These are phyloP conservation scores for Ceratobasidium sp. DNA, from an alignment of 1,284 basidiomycete genomes.

Conservation along the genomic window DNA sequence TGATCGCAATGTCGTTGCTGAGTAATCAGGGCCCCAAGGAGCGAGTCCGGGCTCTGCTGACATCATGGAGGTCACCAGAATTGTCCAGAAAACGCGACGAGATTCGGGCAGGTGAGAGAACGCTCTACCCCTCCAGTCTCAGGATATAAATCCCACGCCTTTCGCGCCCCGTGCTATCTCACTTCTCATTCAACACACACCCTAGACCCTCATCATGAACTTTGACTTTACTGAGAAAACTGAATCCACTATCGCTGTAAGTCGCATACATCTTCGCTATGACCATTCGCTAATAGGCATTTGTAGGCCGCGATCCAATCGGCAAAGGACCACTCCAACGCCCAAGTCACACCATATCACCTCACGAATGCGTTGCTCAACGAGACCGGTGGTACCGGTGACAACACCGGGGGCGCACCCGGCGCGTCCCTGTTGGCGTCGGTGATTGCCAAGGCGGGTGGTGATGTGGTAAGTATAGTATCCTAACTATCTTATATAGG, in stretches of 20 bases:
- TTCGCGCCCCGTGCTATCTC: background rate
- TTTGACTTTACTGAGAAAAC: slow-evolving; percentile 84
- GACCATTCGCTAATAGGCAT: background rate
- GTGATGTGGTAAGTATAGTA: slow-evolving; percentile 65
- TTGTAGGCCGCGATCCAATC: slow-evolving; percentile 68
- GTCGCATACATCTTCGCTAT: background rate
- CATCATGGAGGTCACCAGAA: slow-evolving; percentile 4
- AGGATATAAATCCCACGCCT: slow-evolving; percentile 3
- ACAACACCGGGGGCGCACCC: slow-evolving; percentile 43
- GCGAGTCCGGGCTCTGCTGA: background rate
- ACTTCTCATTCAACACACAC: background rate
- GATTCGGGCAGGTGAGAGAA: slow-evolving; percentile 18
- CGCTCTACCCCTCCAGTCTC: background rate
- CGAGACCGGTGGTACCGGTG: slow-evolving; percentile 55
- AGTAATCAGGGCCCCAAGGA: slow-evolving; percentile 1
- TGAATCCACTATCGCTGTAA: slow-evolving; percentile 59
- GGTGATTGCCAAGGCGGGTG: slow-evolving; percentile 77
- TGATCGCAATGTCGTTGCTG: slow-evolving; percentile 10
- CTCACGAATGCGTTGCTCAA: slow-evolving; percentile 78
- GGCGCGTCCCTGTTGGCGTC: slow-evolving; percentile 70
- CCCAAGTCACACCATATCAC: slow-evolving; percentile 80
- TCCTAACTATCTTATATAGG: background rate
- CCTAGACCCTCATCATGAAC: slow-evolving; percentile 46
- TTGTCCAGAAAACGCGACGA: slow-evolving; percentile 28
- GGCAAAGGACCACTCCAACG: slow-evolving; percentile 82